Conservation (phyloP, 2,329 filamentous ascomycete genomes). For the Stemphylium lycopersici region DNA sequence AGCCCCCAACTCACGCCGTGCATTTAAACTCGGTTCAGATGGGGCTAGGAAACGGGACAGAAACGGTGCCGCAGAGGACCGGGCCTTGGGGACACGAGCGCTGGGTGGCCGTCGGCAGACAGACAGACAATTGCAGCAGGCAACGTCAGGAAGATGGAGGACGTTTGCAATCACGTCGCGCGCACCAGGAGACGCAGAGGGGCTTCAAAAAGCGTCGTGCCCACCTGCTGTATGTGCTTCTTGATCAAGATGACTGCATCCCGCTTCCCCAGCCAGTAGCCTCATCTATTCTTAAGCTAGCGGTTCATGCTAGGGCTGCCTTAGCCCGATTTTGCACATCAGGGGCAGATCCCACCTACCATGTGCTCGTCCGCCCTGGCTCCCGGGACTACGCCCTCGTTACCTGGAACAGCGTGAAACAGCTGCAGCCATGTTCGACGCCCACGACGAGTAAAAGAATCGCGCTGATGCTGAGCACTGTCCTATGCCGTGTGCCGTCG, state of each 20-base stretch:
- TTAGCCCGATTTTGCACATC: neutral
- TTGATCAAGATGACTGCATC: slow-evolving; percentile 1
- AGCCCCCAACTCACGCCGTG: slow-evolving; percentile 2
- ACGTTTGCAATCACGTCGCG: too few relatives aligned
- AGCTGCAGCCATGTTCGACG: neutral
- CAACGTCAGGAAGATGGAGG: too few relatives aligned
- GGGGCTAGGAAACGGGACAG: slow-evolving; percentile 14
- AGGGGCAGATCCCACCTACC: neutral
- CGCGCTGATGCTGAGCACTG: neutral
- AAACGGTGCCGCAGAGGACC: slow-evolving; percentile 8
- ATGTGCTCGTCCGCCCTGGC: neutral
- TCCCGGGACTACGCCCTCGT: neutral
- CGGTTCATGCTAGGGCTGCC: neutral
- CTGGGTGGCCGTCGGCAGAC: too few relatives aligned
- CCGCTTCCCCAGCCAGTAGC: slow-evolving; percentile 15
- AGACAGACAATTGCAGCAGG: too few relatives aligned
- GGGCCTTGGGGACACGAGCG: neutral
- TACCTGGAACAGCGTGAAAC: neutral
- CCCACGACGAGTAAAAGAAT: neutral
- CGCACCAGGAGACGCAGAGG: too few relatives aligned
- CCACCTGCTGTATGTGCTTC: neutral
- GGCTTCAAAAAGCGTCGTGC: neutral
- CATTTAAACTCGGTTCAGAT: slow-evolving; percentile 8
- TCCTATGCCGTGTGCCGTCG: slow-evolving; percentile 1
- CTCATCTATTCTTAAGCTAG: neutral